Percentiles rank a stretch among this genome's conserved stretches.
These are phyloP conservation scores for Alternaria arbusti DNA, from an alignment of 2,329 filamentous ascomycete genomes.

Conservation along the genomic window DNA sequence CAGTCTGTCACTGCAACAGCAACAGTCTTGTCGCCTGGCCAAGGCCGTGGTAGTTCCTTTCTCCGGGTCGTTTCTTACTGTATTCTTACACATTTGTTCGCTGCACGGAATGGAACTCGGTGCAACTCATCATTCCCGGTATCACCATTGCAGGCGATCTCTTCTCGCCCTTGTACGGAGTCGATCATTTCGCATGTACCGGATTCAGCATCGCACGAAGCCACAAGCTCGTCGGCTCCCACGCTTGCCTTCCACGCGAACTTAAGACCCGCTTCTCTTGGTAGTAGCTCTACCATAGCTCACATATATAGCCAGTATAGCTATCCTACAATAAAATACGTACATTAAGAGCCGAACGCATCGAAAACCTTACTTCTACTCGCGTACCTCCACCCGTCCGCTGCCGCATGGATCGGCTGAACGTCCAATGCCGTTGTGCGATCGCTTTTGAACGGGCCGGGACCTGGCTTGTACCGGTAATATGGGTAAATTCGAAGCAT, in stretches of 20 bases:
- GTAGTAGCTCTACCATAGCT: not conserved
- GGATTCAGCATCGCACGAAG: not conserved
- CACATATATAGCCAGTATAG: not conserved
- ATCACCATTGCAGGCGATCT: not conserved
- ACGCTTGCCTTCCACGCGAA: not conserved
- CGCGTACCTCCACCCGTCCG: not conserved
- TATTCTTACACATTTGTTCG: not conserved
- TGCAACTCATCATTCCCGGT: not conserved
- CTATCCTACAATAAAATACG: not conserved
- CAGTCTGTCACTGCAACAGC: not conserved
- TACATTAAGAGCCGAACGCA: not conserved
- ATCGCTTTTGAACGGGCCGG: slow-evolving; percentile 3
- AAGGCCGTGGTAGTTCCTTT: not conserved
- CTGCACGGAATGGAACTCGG: not conserved
- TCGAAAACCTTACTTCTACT: not conserved
- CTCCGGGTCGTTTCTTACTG: not conserved
- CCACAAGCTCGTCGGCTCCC: not conserved
- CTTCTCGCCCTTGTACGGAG: not conserved
- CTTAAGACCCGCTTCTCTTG: not conserved
- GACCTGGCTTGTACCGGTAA: slow-evolving; percentile 7
- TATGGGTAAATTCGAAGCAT: slow-evolving; percentile 15
- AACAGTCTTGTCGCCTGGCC: not conserved
- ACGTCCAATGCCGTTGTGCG: not conserved
- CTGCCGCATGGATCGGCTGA: not conserved
- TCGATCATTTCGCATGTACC: not conserved